Evolutionary conservation across 768 basidiomycete genomes (phyloP).

Genomic region (Lactarius psammicola): DNA sequence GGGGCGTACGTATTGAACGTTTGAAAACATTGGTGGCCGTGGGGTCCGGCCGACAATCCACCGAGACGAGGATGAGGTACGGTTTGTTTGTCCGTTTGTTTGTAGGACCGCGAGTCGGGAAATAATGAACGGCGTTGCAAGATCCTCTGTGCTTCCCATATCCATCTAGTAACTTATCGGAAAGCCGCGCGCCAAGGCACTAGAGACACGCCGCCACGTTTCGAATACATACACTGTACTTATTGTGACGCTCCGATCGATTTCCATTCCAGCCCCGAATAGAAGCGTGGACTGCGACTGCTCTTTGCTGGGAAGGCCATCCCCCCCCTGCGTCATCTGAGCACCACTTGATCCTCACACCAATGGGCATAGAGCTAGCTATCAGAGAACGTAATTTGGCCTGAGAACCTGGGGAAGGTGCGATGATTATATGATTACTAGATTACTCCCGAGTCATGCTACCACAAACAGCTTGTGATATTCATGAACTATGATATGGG

Average conservation of each 20-base stretch:
- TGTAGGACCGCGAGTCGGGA: neutral
- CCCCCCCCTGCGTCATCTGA: slow-evolving; percentile 15
- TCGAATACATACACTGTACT: neutral
- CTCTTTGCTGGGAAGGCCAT: neutral
- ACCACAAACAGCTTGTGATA: neutral
- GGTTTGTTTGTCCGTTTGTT: too few species aligned
- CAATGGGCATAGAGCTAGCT: neutral
- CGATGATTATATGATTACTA: too few species aligned
- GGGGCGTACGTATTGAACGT: too few species aligned
- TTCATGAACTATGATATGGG: neutral
- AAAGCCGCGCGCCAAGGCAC: neutral
- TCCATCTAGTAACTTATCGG: neutral
- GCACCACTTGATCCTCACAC: slow-evolving; percentile 7
- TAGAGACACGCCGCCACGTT: neutral
- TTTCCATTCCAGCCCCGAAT: slow-evolving; percentile 1
- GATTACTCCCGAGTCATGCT: slow-evolving; percentile 3
- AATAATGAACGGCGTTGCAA: neutral
- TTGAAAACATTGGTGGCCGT: neutral
- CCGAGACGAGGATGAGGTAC: too few species aligned
- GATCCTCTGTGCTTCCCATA: neutral
- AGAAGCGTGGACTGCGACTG: neutral
- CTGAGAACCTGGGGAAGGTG: neutral
- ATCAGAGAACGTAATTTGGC: slow-evolving; percentile 11
- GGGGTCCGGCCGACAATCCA: neutral
- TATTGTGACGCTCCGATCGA: neutral